phyloP scores from a whole-genome alignment of 148 eudicot species.

The Spergularia marina region DNA sequence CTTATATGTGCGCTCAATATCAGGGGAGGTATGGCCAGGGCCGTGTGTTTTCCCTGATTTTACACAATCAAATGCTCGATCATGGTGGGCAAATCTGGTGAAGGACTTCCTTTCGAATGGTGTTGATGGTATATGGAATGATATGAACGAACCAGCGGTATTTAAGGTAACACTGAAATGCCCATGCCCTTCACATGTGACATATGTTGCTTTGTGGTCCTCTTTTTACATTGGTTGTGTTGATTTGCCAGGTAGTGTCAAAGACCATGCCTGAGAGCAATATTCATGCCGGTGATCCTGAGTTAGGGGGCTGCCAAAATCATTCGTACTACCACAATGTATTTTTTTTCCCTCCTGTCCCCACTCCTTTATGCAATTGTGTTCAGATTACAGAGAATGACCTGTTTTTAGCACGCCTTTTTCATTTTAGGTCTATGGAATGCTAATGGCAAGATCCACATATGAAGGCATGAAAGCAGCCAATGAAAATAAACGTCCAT shows the following conservation, averaged over 20 bases:
- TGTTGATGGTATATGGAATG: slow-evolving; percentile 99
- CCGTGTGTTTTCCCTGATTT: slow-evolving; percentile 97
- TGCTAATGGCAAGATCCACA: slow-evolving; percentile 97
- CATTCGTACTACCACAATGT: slow-evolving; percentile 95
- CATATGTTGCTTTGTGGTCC: neutral
- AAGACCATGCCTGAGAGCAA: slow-evolving; percentile 97
- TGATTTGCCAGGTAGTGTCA: slow-evolving; percentile 52
- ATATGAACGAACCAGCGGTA: slow-evolving; percentile 98
- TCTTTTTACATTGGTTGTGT: neutral
- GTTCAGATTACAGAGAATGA: slow-evolving; percentile 3
- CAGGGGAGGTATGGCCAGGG: slow-evolving; percentile 99
- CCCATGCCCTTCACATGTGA: neutral
- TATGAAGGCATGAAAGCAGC: slow-evolving; percentile 90
- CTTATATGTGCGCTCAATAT: slow-evolving; percentile 9
- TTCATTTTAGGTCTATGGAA: slow-evolving; percentile 73
- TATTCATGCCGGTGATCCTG: slow-evolving; percentile 79
- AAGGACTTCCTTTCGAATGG: slow-evolving; percentile 75
- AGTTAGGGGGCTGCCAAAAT: slow-evolving; percentile 84
- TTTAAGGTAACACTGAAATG: slow-evolving; percentile 55
- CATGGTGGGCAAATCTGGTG: slow-evolving; percentile 94
- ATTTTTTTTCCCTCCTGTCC: slow-evolving; percentile 18
- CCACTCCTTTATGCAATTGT: slow-evolving; percentile 7
- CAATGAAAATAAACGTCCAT: slow-evolving; percentile 67
- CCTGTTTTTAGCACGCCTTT: neutral
- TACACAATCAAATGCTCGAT: slow-evolving; percentile 80